Evolutionary conservation across 169 alveolate genomes (phyloP), one percentile per base, ranked within the genome.

Genomic region (Plasmodium coatneyi): DNA sequence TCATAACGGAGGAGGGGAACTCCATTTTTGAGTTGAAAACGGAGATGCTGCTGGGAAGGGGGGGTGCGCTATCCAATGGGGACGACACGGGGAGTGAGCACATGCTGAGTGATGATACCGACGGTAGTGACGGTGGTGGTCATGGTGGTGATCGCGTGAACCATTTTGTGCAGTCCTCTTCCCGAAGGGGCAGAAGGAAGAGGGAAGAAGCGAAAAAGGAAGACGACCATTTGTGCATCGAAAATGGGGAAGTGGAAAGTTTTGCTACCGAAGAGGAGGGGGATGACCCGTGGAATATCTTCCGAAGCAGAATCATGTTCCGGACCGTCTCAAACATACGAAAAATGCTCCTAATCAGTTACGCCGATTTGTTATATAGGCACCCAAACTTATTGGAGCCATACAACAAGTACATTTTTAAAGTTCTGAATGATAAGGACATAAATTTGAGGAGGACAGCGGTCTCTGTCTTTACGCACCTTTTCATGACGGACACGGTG

Each of bases 321-420:
- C 80, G 82, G 71, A 80, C 94, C 1, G 22, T 89, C 6, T 78
- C 90, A 1, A 89, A 89, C 70, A 46, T 96, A 34, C 71, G 97
- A 41, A 91, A 93, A 54, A 96, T 95, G 87, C 81, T 96, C 83
- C 92, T 96, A 36, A 95, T 96, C 74, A 93, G 97, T 84, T 96
- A 96, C 80, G 97, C 97, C 7, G 97, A 96, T 89, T 87, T 96
- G 56, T 93, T 96, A 80, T 95, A 95, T 79, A 87, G 97, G 36
- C 97, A 95, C 78, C 97, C 97, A 19, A 96, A 96, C 92, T 66
- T 96, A n/a, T 78, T 96, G 86, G 97, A 96, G 80, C 97, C 97
- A 41, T 93, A 94, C 93, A 96, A 96, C 43, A 93, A 90, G 82
- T 84, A 89, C 41, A 96, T 95, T 71, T 95, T 92, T 36, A 74